These are phyloP conservation scores for Linnemannia exigua DNA, from an alignment of 192 early-diverging fungal species.

Conservation along the genomic window DNA sequence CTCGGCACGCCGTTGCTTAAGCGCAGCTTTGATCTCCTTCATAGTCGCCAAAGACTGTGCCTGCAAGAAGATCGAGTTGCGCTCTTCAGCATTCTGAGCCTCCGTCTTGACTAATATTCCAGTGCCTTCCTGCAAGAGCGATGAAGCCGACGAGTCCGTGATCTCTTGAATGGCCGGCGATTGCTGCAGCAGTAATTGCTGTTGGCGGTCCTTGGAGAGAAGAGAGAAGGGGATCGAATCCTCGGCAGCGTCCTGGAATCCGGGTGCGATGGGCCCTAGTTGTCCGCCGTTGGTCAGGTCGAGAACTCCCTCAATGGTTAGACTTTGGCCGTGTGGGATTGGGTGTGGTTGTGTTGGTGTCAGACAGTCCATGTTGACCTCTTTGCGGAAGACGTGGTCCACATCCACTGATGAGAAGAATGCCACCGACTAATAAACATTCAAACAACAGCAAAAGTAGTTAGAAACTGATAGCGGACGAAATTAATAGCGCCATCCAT, in stretches of 20 bases:
- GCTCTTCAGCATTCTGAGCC: slow-evolving; percentile 6
- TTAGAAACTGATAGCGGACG: neutral
- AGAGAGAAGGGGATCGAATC: slow-evolving; percentile 22
- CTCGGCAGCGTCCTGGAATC: slow-evolving; percentile 31
- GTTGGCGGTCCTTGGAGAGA: slow-evolving; percentile 16
- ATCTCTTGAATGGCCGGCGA: neutral
- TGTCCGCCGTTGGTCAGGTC: slow-evolving; percentile 28
- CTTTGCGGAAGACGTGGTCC: slow-evolving; percentile 93
- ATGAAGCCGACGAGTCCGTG: neutral
- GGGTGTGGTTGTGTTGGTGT: slow-evolving; percentile 82
- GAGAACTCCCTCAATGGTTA: slow-evolving; percentile 63
- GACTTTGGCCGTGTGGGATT: slow-evolving; percentile 68
- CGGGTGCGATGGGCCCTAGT: slow-evolving; percentile 7
- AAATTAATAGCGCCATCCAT: neutral
- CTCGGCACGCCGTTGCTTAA: slow-evolving; percentile 15
- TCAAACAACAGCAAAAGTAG: neutral
- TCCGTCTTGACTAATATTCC: neutral
- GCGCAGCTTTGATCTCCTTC: slow-evolving; percentile 37
- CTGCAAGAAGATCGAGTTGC: slow-evolving; percentile 24
- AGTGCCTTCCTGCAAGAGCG: no score
- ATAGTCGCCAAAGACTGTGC: slow-evolving; percentile 38
- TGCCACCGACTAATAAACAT: slow-evolving; percentile 73
- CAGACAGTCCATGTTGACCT: slow-evolving; percentile 86
- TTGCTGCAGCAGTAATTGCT: neutral
- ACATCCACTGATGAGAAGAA: slow-evolving; percentile 97